These are phyloP conservation scores for Ophiosphaerella narmari DNA, from an alignment of 2,329 filamentous ascomycete species.

Conservation along the genomic window DNA sequence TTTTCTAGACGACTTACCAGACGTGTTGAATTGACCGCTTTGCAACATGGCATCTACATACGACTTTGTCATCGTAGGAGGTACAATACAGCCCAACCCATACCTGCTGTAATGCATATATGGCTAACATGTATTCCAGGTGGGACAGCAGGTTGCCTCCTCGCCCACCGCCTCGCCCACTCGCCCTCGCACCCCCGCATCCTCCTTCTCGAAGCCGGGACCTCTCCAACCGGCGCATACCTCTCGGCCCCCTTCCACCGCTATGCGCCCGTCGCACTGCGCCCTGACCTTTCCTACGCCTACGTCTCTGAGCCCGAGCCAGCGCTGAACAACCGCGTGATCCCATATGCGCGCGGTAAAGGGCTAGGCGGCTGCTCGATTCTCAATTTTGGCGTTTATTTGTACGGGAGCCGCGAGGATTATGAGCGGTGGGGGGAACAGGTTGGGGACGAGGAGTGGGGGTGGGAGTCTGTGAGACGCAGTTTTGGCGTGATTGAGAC, in stretches of 20 bases:
- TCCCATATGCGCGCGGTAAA: slow-evolving; percentile 53
- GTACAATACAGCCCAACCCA: slow-evolving; percentile 19
- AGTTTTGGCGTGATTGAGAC: slow-evolving; percentile 60
- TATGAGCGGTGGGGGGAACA: slow-evolving; percentile 65
- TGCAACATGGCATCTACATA: slow-evolving; percentile 23
- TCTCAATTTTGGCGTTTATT: slow-evolving; percentile 50
- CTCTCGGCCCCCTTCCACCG: slow-evolving; percentile 57
- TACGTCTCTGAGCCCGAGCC: slow-evolving; percentile 47
- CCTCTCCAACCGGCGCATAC: slow-evolving; percentile 52
- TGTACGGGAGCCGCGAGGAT: slow-evolving; percentile 61
- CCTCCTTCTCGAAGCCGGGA: slow-evolving; percentile 66
- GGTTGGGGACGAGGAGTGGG: slow-evolving; percentile 60
- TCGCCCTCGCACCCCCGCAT: slow-evolving; percentile 56
- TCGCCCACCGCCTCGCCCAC: slow-evolving; percentile 59
- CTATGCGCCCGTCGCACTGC: slow-evolving; percentile 52
- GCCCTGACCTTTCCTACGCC: slow-evolving; percentile 56
- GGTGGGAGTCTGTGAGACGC: slow-evolving; percentile 58
- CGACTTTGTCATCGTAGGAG: slow-evolving; percentile 51
- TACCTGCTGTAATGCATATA: not conserved
- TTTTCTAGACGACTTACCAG: not conserved
- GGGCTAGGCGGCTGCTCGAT: slow-evolving; percentile 56
- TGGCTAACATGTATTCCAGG: slow-evolving; percentile 41
- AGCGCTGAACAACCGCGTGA: slow-evolving; percentile 46
- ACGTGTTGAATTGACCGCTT: not conserved
- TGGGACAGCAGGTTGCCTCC: slow-evolving; percentile 63